Evolutionary conservation across 305 asterid genomes (phyloP).

Genomic region (Solanum hybrid): DNA sequence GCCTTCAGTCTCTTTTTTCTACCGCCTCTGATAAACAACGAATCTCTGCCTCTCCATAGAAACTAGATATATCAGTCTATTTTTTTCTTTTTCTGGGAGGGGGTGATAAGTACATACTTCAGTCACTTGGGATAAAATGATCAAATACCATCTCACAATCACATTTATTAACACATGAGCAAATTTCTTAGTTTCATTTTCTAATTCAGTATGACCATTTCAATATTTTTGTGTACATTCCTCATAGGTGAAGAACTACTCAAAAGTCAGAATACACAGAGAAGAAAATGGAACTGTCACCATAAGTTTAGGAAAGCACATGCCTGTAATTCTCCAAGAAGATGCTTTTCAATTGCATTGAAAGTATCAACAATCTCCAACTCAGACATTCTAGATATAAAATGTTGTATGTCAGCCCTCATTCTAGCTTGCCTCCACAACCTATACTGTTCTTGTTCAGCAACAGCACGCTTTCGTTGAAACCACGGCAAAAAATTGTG

Average conservation of each 20-base stretch:
- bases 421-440: constrained; percentile 87
- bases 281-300: background rate
- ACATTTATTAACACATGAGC: background rate
- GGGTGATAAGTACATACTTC: background rate
- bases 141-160: background rate
- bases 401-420: constrained; percentile 54
- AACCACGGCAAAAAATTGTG: constrained; percentile 89
- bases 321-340: constrained; percentile 77
- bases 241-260: background rate
- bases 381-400: constrained; percentile 66
- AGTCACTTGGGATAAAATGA: background rate
- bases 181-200: background rate
- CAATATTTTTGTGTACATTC: background rate
- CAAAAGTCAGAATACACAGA: background rate
- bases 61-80: background rate
- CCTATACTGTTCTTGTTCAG: constrained; percentile 83
- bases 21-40: background rate
- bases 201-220: background rate
- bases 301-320: constrained; percentile 12
- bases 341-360: constrained; percentile 79
- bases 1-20: background rate
- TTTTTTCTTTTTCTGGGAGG: background rate
- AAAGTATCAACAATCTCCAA: constrained; percentile 77
- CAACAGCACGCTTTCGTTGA: constrained; percentile 81
- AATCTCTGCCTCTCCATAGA: background rate